phyloP scores from a whole-genome alignment of 495 filamentous ascomycete genomes.

The Daldinia concentrica region DNA sequence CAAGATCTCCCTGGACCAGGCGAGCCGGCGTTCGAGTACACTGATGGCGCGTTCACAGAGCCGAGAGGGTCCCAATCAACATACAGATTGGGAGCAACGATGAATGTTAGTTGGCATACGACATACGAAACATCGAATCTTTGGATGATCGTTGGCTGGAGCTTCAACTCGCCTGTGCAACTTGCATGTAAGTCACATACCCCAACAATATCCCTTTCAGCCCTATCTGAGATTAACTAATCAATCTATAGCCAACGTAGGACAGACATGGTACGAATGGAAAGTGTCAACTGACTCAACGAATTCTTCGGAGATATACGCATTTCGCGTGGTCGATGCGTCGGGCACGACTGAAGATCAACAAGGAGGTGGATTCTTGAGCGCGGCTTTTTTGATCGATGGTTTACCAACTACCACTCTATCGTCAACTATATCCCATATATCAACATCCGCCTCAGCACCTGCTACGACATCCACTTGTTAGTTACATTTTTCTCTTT shows the following conservation, averaged over 20 bases:
- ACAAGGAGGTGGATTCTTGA: constrained; percentile 34
- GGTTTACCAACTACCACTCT: constrained; percentile 17
- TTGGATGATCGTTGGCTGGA: constrained; percentile 38
- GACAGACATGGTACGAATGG: constrained; percentile 39
- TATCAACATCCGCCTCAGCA: background rate
- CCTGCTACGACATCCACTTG: background rate
- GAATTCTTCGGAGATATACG: constrained; percentile 40
- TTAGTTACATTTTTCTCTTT: background rate
- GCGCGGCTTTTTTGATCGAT: constrained; percentile 36
- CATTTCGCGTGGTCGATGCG: constrained; percentile 37
- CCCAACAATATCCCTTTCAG: background rate
- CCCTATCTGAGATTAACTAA: background rate
- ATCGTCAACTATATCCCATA: background rate
- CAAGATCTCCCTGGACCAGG: constrained; percentile 39
- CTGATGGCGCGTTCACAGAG: constrained; percentile 8
- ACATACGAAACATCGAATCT: constrained; percentile 42
- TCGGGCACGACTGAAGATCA: constrained; percentile 29
- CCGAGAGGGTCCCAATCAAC: constrained; percentile 30
- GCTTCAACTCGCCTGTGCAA: constrained; percentile 24
- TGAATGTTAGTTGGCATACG: constrained; percentile 43
- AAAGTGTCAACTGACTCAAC: constrained; percentile 33
- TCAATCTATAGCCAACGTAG: constrained; percentile 28
- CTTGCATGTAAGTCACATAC: constrained; percentile 10
- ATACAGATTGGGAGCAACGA: constrained; percentile 26
- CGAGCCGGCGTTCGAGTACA: constrained; percentile 28